Conservation (phyloP, 257 asterid genomes). For the Solanum piurae region DNA sequence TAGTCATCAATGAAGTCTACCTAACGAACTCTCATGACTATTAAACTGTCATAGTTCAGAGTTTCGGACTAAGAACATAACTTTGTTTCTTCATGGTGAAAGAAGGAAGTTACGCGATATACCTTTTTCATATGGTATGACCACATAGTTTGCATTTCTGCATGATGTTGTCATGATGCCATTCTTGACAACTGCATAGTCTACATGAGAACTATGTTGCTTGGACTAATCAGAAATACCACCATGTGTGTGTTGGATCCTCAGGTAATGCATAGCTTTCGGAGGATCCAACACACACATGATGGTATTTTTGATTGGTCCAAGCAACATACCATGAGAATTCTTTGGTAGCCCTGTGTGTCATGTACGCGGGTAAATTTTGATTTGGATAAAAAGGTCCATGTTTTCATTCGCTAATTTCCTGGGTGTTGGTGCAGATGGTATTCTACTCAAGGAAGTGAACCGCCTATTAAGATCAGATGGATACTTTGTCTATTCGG, state of each 20-base stretch:
- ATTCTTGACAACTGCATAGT: not conserved
- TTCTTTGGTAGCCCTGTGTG: not conserved
- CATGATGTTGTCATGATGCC: not conserved
- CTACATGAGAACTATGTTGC: not conserved
- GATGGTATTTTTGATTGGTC: not conserved
- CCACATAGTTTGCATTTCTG: not conserved
- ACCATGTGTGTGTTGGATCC: not conserved
- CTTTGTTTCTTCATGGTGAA: not conserved
- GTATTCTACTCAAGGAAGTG: conserved; percentile 74
- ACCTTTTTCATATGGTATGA: not conserved
- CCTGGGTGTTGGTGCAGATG: conserved; percentile 45
- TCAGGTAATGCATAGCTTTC: not conserved
- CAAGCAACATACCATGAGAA: not conserved
- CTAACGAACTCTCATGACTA: not conserved
- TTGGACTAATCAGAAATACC: not conserved
- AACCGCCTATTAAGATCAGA: conserved; percentile 63
- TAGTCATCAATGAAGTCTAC: not conserved
- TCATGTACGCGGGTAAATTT: not conserved
- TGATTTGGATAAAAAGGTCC: not conserved
- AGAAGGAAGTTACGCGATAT: not conserved
- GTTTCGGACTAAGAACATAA: not conserved
- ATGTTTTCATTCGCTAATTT: not conserved
- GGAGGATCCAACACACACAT: not conserved
- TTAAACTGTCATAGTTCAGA: not conserved
- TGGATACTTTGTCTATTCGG: conserved; percentile 88